A percentile compares a stretch with the other conserved stretches of the same genome.
These are phyloP conservation scores for Rhizopogon sp. DNA, from an alignment of 768 basidiomycete species.

Conservation along the genomic window DNA sequence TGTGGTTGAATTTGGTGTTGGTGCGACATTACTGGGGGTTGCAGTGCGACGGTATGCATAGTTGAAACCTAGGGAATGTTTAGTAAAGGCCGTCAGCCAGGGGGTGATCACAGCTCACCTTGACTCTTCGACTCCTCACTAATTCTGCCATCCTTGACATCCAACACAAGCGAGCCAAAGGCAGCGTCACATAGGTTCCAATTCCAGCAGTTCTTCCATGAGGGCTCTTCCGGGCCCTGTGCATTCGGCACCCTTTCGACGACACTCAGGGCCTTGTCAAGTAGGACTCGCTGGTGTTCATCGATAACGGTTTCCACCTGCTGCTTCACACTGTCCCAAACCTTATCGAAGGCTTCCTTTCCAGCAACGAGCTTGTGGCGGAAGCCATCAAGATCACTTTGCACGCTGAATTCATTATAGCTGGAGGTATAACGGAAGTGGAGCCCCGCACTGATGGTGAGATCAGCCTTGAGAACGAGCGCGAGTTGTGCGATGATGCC, in stretches of 20 bases:
- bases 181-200: slow-evolving; percentile 98
- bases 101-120: slow-evolving; percentile 44
- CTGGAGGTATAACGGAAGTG: slow-evolving; percentile 97
- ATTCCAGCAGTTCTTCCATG: slow-evolving; percentile 99
- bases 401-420: slow-evolving; percentile 96
- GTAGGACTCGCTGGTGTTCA: slow-evolving; percentile 79
- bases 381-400: slow-evolving; percentile 85
- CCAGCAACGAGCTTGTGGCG: slow-evolving; percentile 72
- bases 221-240: slow-evolving; percentile 68
- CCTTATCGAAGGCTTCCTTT: slow-evolving; percentile 80
- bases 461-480: slow-evolving; percentile 87
- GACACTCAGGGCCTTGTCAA: slow-evolving; percentile 87
- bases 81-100: not conserved
- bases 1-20: slow-evolving; percentile 55
- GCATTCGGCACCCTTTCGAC: slow-evolving; percentile 72
- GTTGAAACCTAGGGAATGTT: slow-evolving; percentile 70
- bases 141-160: slow-evolving; percentile 87
- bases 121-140: slow-evolving; percentile 91
- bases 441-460: slow-evolving; percentile 89
- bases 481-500: slow-evolving; percentile 89
- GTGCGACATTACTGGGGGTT: slow-evolving; percentile 42
- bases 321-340: slow-evolving; percentile 91
- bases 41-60: slow-evolving; percentile 86
- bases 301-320: slow-evolving; percentile 93
- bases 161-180: slow-evolving; percentile 82